Conservation (phyloP, 1,139 yeast species). For the Lodderomyces jiufengensis region DNA sequence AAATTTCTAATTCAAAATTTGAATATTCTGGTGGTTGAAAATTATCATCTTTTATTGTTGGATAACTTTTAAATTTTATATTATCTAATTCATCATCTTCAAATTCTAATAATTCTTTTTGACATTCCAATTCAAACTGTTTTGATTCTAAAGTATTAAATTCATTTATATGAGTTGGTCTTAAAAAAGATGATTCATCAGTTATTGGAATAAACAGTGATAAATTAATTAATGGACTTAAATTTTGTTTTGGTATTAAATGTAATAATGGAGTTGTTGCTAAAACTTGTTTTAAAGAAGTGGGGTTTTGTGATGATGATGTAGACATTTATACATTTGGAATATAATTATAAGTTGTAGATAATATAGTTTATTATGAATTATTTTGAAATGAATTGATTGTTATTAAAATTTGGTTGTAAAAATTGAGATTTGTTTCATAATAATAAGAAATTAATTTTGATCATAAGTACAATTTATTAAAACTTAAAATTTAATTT, state of each 20-base stretch:
- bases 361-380: too few species aligned
- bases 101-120: slow-evolving; percentile 17
- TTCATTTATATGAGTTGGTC: not conserved
- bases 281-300: slow-evolving; percentile 22
- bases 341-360: too few species aligned
- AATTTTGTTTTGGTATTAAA: slow-evolving; percentile 27
- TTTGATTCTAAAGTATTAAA: slow-evolving; percentile 5
- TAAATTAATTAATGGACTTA: slow-evolving; percentile 19
- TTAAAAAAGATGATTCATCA: slow-evolving; percentile 4
- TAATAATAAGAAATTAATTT: too few species aligned
- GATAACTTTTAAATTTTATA: slow-evolving; percentile 12
- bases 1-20: slow-evolving; percentile 3
- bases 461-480: too few species aligned
- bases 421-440: too few species aligned
- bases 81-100: slow-evolving; percentile 17
- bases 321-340: too few species aligned
- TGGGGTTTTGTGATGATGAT: slow-evolving; percentile 11
- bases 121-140: slow-evolving; percentile 14
- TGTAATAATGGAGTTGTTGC: slow-evolving; percentile 28
- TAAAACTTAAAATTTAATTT: too few species aligned
- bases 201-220: slow-evolving; percentile 8
- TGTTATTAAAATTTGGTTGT: too few species aligned
- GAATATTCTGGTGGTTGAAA: slow-evolving; percentile 3
- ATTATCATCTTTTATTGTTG: slow-evolving; percentile 8
- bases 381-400: too few species aligned